Evolutionary conservation across 805 yeast species (phyloP), one percentile per base, ranked within the genome.

Genomic region (Ogataea nitratoaversa): DNA sequence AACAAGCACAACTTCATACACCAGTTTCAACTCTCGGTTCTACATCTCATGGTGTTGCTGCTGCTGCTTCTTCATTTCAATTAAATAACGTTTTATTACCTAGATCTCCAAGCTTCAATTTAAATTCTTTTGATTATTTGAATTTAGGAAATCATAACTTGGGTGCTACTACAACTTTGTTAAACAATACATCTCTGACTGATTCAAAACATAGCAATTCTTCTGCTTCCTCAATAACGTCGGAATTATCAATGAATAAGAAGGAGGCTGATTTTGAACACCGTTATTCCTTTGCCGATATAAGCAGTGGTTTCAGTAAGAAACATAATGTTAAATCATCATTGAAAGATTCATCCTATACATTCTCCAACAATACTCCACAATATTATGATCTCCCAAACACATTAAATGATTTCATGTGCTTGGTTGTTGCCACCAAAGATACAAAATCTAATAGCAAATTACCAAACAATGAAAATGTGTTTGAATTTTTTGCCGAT

Each of bases 361-460:
- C 33, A 19, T 35, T 32, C 32, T n/a, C 34, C n/a, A 40, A 36
- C 28, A 46, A 34, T 28, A 24, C 36, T 19, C 45, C 40, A 33
- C 42, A 41, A 23, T 55, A 54, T 35, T 56, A 57, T 30, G 62
- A 63, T 18, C 49, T 67, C 5, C 63, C 62, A 32, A 47, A 53
- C 32, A 64, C 68, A 1, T 53, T 68, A 34, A 53, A 68, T 34
- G 70, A 66, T 43, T 63, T 63, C 41, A 67, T 68, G 69, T 61
- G 59, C 46, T 57, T 67, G 19, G 62, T 62, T 41, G 65, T 66
- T 6, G 56, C 65, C 19, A 48, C 57, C 31, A 47, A 52, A 9
- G 56, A 52, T 32, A 41, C 47, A 4, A 44, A 23, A 9, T 24
- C 41, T 4, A 42, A 44, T 19, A 36, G 25, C 37, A 40, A 36